Evolutionary conservation across 208 protist species (phyloP), one percentile per base, ranked within the genome.

Genomic region (Crithidia fasciculata): DNA sequence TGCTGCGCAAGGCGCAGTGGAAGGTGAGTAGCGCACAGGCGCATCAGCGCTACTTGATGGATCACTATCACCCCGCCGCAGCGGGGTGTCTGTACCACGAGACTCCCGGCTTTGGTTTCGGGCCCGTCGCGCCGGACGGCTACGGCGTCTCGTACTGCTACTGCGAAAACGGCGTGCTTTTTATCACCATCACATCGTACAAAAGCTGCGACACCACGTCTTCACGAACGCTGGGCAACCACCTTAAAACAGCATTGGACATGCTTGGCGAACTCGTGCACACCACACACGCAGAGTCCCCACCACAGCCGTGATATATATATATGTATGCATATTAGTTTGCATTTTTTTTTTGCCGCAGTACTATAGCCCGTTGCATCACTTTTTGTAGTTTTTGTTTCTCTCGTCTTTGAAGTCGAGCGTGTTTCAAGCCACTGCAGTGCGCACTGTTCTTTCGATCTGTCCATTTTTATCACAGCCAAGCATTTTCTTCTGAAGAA

Each of bases 71-170:
- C 72, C 49, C 78, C 8, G 75, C 80, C 57, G 72, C 63, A 15
- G 76, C 75, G 28, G 78, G 63, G 10, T 15, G 52, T 16, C 59
- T 71, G 15, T 85, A 82, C 49, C 74, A 80, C 63, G 84, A 90
- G 57, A 90, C 88, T 6, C 88, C 85, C 0, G 82, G 81, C 39
- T 84, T 92, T 44, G 93, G 95, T 13, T 98, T 98, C 69, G 95
- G 93, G 12, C 95, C 95, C 12, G 90, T 96, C 16, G 76, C 86
- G 6, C 66, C 84, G 41, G 88, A 96, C 67, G 91, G 93, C 60
- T 97, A 97, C 82, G 93, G 93, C 59, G 80, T 97, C 40, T 94
- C 84, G n/a, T 98, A 98, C 89, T 92, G 87, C 66, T 78, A 93
- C 59, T 87, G 82, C 68, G 84, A 82, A 53, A 90, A 95, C 54